These are phyloP conservation scores for Lipomyces anomalus DNA, from an alignment of 805 yeast species.

Conservation along the genomic window DNA sequence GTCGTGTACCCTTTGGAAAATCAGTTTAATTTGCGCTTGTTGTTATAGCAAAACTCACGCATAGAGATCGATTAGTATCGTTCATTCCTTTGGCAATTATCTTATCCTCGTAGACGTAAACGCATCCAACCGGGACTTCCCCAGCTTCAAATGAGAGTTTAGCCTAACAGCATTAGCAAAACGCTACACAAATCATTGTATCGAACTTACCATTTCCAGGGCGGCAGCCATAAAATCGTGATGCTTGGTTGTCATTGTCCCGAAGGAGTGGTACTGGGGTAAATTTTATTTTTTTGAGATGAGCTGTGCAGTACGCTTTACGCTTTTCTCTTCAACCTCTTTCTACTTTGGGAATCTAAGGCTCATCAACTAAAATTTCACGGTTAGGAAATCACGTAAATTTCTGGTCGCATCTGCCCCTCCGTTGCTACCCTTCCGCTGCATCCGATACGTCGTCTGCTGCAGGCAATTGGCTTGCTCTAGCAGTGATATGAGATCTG, in stretches of 20 bases:
- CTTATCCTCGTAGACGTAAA: slow-evolving; percentile 50
- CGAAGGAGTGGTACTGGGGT: too few relatives aligned
- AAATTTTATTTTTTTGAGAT: slow-evolving; percentile 6
- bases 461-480: too few relatives aligned
- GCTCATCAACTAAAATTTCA: too few relatives aligned
- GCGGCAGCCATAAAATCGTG: slow-evolving; percentile 36
- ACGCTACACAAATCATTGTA: slow-evolving; percentile 1
- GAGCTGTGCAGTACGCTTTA: too few relatives aligned
- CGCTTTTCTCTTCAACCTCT: too few relatives aligned
- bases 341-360: too few relatives aligned
- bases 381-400: too few relatives aligned
- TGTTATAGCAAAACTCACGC: slow-evolving; percentile 31
- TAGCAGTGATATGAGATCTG: too few relatives aligned
- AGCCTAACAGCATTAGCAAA: slow-evolving; percentile 40
- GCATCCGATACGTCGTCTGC: too few relatives aligned
- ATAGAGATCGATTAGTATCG: slow-evolving; percentile 74
- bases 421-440: too few relatives aligned
- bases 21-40: not conserved
- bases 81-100: slow-evolving; percentile 76
- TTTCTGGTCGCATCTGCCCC: too few relatives aligned
- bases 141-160: slow-evolving; percentile 55
- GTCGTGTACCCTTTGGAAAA: slow-evolving; percentile 58
- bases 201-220: slow-evolving; percentile 29
- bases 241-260: slow-evolving; percentile 19
- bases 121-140: slow-evolving; percentile 84